Evolutionary conservation across 345 rosid species (phyloP).

Genomic region (Lumnitzera littorea): DNA sequence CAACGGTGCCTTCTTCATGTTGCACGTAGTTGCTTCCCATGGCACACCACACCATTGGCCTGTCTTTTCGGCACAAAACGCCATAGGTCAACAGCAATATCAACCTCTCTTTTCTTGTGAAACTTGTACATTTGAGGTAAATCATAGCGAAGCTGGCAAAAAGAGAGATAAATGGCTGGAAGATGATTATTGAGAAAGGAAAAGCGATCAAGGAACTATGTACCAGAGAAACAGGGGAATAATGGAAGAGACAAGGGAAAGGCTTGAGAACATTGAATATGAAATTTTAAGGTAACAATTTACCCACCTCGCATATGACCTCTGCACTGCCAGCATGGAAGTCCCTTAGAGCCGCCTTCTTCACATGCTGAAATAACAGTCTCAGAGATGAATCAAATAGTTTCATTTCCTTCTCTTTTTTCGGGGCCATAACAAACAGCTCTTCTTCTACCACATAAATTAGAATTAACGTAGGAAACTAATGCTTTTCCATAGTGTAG

Average conservation of each 20-base stretch:
- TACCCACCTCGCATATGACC: constrained; percentile 75
- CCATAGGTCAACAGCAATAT: constrained; percentile 94
- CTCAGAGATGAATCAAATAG: not conserved
- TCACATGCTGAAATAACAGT: constrained; percentile 51
- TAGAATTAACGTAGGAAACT: no score
- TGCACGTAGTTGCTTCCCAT: constrained; percentile 64
- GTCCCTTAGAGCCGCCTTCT: constrained; percentile 62
- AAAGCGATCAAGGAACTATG: not conserved
- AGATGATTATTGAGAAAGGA: not conserved
- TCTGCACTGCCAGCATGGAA: constrained; percentile 79
- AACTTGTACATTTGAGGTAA: constrained; percentile 79
- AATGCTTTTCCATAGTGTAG: no score
- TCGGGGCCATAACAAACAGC: no score
- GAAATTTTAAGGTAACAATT: not conserved
- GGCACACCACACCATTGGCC: not conserved
- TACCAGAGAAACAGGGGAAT: not conserved
- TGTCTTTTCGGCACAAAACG: constrained; percentile 57
- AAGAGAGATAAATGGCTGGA: not conserved
- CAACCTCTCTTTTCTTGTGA: constrained; percentile 81
- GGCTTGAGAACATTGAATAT: not conserved
- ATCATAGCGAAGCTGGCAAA: constrained; percentile 63
- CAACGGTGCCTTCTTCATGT: constrained; percentile 18
- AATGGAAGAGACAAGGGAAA: not conserved
- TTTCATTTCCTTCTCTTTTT: no score
- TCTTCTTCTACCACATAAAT: no score